Percentiles rank a stretch among this genome's conserved stretches.
Conservation (phyloP, 2,329 filamentous ascomycete species). For the Xylaria sp. region DNA sequence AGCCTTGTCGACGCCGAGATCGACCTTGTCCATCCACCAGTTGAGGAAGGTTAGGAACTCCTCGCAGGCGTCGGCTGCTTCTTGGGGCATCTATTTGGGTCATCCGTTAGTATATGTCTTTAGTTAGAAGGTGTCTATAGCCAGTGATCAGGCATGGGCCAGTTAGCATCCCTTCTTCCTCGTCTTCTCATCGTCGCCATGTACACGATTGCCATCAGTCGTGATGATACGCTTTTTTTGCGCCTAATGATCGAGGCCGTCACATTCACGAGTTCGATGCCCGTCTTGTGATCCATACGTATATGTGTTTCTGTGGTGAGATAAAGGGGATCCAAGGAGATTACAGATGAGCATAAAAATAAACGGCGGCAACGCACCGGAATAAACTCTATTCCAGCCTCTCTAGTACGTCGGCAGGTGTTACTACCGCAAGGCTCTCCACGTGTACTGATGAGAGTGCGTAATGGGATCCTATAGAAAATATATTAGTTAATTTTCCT, state of each 20-base stretch:
- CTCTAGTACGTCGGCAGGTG: slow-evolving; percentile 11
- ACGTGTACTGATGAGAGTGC: background rate
- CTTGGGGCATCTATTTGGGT: slow-evolving; percentile 21
- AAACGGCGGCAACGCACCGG: slow-evolving; percentile 11
- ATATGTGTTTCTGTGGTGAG: background rate
- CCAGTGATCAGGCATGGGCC: too few species aligned
- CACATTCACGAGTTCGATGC: background rate
- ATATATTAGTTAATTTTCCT: background rate
- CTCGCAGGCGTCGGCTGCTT: slow-evolving; percentile 22
- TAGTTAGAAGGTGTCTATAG: too few species aligned
- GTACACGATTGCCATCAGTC: background rate
- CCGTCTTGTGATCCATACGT: background rate
- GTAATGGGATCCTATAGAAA: slow-evolving; percentile 13
- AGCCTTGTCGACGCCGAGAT: background rate
- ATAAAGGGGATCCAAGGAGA: background rate
- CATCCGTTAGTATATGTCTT: background rate
- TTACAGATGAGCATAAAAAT: background rate
- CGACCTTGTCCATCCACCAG: slow-evolving; percentile 32
- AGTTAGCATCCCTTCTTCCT: too few species aligned
- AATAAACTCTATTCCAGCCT: slow-evolving; percentile 13
- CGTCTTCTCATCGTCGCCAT: too few species aligned
- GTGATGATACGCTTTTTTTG: background rate
- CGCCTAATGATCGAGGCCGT: background rate
- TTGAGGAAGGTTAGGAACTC: slow-evolving; percentile 20
- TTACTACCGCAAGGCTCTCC: background rate